These are phyloP conservation scores for Drechslera avenae DNA, from an alignment of 2,329 filamentous ascomycete species.

Conservation along the genomic window DNA sequence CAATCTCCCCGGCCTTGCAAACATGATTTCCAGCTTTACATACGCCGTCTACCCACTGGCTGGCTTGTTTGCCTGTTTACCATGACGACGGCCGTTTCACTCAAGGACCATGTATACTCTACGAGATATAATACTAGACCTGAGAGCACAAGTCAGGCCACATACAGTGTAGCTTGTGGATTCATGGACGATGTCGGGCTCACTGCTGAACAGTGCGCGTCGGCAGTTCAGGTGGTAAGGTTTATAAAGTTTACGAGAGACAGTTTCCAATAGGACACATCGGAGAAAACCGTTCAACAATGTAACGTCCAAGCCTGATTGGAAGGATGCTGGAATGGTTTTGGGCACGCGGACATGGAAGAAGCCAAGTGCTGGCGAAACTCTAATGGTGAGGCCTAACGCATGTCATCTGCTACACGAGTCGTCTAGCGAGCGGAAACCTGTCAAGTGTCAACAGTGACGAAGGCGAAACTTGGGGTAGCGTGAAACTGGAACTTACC, in stretches of 20 bases:
- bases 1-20: constrained; percentile 47
- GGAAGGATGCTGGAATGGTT: constrained; percentile 56
- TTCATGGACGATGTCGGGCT: constrained; percentile 60
- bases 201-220: constrained; percentile 58
- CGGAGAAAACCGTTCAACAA: constrained; percentile 58
- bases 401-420: background rate
- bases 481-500: constrained; percentile 5
- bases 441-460: constrained; percentile 11
- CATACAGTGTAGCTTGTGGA: constrained; percentile 60
- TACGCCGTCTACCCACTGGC: constrained; percentile 56
- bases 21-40: constrained; percentile 56
- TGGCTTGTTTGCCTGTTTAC: constrained; percentile 53
- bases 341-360: constrained; percentile 51
- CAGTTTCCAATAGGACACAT: constrained; percentile 57
- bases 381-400: constrained; percentile 16
- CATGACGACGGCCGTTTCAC: constrained; percentile 50
- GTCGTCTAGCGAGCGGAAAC: background rate
- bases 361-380: constrained; percentile 34
- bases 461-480: constrained; percentile 8
- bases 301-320: constrained; percentile 58
- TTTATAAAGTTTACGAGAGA: constrained; percentile 55
- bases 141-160: constrained; percentile 56
- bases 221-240: constrained; percentile 58
- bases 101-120: constrained; percentile 50
- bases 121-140: constrained; percentile 49